Percentiles rank a stretch among this genome's conserved stretches.
Conservation (phyloP, 495 filamentous ascomycete genomes). For the Lophium mytilinum region DNA sequence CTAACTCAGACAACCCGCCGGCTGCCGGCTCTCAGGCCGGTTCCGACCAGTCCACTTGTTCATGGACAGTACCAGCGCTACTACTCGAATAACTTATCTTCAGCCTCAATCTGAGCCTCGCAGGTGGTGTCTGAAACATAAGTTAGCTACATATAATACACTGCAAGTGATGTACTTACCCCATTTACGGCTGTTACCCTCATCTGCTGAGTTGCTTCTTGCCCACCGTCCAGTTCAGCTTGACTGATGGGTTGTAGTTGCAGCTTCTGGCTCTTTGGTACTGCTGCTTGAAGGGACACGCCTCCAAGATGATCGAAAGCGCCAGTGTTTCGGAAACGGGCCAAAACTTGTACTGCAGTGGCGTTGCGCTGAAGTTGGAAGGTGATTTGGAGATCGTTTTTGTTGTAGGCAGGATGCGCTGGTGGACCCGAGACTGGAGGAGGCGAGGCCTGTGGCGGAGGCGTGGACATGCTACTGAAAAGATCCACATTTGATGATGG, state of each 20-base stretch:
- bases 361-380: constrained; percentile 75
- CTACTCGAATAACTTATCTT: constrained; percentile 73
- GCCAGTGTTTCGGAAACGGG: constrained; percentile 72
- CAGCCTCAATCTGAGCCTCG: constrained; percentile 71
- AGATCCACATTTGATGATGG: constrained; percentile 43
- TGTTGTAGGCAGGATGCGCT: constrained; percentile 67
- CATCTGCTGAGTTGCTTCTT: constrained; percentile 84
- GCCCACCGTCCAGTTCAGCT: constrained; percentile 62
- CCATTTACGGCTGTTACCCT: constrained; percentile 74
- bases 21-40: constrained; percentile 39
- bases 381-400: constrained; percentile 72
- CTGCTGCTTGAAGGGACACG: constrained; percentile 83
- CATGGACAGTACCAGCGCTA: constrained; percentile 62
- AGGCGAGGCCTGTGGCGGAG: constrained; percentile 40
- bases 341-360: constrained; percentile 65
- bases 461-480: constrained; percentile 36
- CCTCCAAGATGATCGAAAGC: constrained; percentile 54
- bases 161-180: constrained; percentile 49
- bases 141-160: constrained; percentile 5
- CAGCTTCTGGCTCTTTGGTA: constrained; percentile 89
- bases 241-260: constrained; percentile 81
- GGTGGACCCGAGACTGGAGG: constrained; percentile 30
- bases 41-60: constrained; percentile 96
- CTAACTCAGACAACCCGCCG: no score
- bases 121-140: constrained; percentile 47